phyloP scores from a whole-genome alignment of 2,329 filamentous ascomycete genomes.

The Claviceps africana region DNA sequence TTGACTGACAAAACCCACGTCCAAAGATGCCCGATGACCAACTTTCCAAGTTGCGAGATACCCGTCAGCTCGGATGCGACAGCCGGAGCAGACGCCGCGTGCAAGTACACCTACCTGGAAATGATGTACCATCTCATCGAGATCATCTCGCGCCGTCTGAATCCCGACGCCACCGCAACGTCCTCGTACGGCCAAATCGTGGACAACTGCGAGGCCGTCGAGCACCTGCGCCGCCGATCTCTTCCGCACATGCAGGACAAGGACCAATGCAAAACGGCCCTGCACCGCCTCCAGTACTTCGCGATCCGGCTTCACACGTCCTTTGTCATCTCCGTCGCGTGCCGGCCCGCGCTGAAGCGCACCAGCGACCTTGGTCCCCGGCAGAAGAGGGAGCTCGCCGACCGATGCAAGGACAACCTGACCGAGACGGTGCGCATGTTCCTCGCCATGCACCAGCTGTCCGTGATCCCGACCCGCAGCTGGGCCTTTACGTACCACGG shows the following conservation, averaged over 20 bases:
- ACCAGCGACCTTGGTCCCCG: constrained; percentile 34
- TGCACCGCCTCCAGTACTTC: constrained; percentile 50
- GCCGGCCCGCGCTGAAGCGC: constrained; percentile 45
- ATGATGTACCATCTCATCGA: constrained; percentile 52
- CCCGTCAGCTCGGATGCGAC: constrained; percentile 28
- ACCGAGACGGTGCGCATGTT: constrained; percentile 56
- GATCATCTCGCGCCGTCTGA: constrained; percentile 43
- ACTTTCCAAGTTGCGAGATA: constrained; percentile 41
- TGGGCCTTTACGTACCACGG: constrained; percentile 58
- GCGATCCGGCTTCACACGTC: constrained; percentile 51
- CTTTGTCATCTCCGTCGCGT: constrained; percentile 51
- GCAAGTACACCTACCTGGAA: constrained; percentile 45
- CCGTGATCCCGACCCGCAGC: constrained; percentile 50
- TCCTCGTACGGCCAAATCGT: constrained; percentile 41
- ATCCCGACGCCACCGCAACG: constrained; percentile 37
- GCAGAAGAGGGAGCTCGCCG: constrained; percentile 41
- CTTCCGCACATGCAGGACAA: constrained; percentile 41
- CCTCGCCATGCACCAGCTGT: constrained; percentile 53
- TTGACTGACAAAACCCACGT: neutral
- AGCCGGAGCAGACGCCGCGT: constrained; percentile 9
- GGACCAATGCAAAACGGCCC: constrained; percentile 48
- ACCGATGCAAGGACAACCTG: constrained; percentile 47
- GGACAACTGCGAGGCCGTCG: constrained; percentile 41
- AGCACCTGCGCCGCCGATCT: constrained; percentile 35
- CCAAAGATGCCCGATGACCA: constrained; percentile 46